Evolutionary conservation across 2,329 filamentous ascomycete genomes (phyloP).

Genomic region (Colletotrichum simmondsii): DNA sequence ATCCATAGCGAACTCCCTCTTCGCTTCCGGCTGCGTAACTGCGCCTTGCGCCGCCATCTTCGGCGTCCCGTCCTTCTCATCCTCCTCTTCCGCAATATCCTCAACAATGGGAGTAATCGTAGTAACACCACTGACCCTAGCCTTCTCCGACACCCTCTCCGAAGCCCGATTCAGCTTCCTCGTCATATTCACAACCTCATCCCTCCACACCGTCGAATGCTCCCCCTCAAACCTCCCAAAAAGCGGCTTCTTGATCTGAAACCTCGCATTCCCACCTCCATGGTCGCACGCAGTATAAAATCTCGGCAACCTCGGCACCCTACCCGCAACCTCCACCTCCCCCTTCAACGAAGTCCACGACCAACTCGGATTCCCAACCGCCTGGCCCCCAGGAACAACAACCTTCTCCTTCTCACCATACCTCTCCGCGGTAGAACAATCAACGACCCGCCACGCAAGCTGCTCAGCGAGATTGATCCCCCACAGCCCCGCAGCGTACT

Average conservation of each 20-base stretch:
- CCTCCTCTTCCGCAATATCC: background rate
- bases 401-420: background rate
- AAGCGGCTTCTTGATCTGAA: background rate
- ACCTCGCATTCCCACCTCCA: background rate
- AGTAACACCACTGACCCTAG: background rate
- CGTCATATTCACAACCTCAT: background rate
- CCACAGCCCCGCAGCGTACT: slow-evolving; percentile 36
- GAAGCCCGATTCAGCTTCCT: background rate
- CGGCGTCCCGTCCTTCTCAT: too few species aligned
- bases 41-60: too few species aligned
- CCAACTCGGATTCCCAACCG: background rate
- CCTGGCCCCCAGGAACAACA: background rate
- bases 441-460: slow-evolving; percentile 34
- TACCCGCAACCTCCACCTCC: background rate
- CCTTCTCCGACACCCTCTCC: background rate
- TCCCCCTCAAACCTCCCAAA: slow-evolving; percentile 7
- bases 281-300: background rate
- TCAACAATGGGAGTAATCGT: background rate
- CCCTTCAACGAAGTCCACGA: slow-evolving; percentile 5
- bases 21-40: background rate
- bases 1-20: background rate
- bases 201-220: background rate
- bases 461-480: slow-evolving; percentile 32
- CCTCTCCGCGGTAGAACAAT: too few species aligned
- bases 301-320: background rate